Conservation (phyloP, 164 flowering plant species). For the Chimonanthus salicifolius region DNA sequence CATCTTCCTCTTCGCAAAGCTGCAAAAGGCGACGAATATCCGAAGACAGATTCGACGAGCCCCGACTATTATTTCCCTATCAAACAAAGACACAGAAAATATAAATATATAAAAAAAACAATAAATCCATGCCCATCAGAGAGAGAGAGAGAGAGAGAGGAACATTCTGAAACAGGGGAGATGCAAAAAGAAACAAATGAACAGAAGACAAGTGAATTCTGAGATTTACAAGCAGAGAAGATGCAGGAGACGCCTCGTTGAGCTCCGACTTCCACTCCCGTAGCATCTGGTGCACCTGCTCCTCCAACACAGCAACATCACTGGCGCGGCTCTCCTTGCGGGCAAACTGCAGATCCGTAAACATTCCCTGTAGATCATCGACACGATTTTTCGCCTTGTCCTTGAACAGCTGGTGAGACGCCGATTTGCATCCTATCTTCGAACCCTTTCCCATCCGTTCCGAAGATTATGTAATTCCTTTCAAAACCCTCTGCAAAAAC, state of each 20-base stretch:
- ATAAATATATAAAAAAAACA: neutral
- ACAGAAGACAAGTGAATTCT: neutral
- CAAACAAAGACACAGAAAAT: neutral
- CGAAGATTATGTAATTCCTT: slow-evolving; percentile 1
- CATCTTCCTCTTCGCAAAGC: slow-evolving; percentile 56
- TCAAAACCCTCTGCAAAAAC: slow-evolving; percentile 10
- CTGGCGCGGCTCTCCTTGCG: slow-evolving; percentile 77
- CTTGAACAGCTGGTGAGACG: slow-evolving; percentile 80
- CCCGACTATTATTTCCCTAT: slow-evolving; percentile 77
- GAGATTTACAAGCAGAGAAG: slow-evolving; percentile 54
- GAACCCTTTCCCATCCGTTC: slow-evolving; percentile 57
- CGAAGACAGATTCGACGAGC: slow-evolving; percentile 50
- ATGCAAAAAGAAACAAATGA: neutral
- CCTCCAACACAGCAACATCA: slow-evolving; percentile 73
- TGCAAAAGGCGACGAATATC: slow-evolving; percentile 78
- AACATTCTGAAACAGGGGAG: neutral
- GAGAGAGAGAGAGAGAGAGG: neutral
- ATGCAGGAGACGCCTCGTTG: slow-evolving; percentile 86
- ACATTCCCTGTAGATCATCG: slow-evolving; percentile 86
- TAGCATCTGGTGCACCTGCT: slow-evolving; percentile 96
- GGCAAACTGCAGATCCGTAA: slow-evolving; percentile 81
- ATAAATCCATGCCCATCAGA: neutral
- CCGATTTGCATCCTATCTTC: slow-evolving; percentile 68
- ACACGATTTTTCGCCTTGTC: slow-evolving; percentile 90
- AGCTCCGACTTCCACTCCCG: slow-evolving; percentile 96